Base-by-base conservation (phyloP, 208 protist genomes). In the Leishmania major region DNA sequence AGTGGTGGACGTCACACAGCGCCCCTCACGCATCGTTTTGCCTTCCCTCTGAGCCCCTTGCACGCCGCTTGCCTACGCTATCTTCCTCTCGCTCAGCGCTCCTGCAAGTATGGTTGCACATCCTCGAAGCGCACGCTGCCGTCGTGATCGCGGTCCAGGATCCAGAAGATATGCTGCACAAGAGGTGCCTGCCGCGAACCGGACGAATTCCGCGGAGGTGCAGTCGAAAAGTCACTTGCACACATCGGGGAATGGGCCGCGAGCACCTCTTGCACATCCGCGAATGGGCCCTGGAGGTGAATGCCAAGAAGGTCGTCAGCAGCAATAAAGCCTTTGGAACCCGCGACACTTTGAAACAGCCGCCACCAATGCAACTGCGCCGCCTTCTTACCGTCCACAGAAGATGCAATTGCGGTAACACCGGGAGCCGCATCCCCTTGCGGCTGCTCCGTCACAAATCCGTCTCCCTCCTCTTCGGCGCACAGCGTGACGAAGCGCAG, bases 71-170 rank as follows among this genome's bases (percentile, higher is more conserved):
- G 25, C 11, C 47, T 31, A 3, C 1, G 70, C 25, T 22, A 25
- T 72, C 71, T n/a, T 47, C 28, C 17, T 28, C 51, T 47, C 51
- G 25, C 51, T 77, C 75, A 78, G 40, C 75, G 13, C 11, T 35
- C 73, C 28, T 62, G 28, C 62, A 92, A 71, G 77, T 87, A 90
- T 1, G 79, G 49, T 35, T 82, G 75, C 71, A 92, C 84, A 62
- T 96, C 91, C 11, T 75, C 66, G 83, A 93, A 93, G 40, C 85
- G 60, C 25, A 94, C 78, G 64, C 77, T 81, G 28, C 93, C 93
- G 72, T 93, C 91, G 37, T 80, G 62, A 77, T 96, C 86, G 13
- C 69, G 64, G 83, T 96, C 93, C 25, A 89, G 62, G 22, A 93
- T 82, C 66, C 79, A 83, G 81, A 96, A 94, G 0, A 92, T 83